Base-by-base conservation (phyloP, 768 basidiomycete species). In the Saitozyma sp. region DNA sequence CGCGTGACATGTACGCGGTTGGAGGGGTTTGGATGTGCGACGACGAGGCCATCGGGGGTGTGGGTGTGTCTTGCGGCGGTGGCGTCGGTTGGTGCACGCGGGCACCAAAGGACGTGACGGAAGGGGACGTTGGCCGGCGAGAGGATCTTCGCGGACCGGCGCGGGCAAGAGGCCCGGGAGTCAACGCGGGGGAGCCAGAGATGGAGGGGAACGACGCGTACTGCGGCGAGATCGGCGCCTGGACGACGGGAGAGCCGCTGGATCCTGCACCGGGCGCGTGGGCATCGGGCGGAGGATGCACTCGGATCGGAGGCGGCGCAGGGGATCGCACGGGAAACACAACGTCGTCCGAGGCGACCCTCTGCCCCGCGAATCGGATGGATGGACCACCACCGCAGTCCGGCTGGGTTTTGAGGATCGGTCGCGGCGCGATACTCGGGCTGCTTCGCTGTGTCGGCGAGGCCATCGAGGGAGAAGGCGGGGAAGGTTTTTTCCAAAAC, bases 21-120 rank as follows among this genome's bases (percentile, higher is more conserved):
- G 74, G 74, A 29, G 74, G 71, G 6, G 74, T 76, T 9, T 69
- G 70, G 54, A 75, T 63, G 56, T 73, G 71, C 14, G 64, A 63
- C 8, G 53, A 40, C 4, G 68, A 56, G 19, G 62, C 48, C 54
- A 68, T 63, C 2, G 66, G 68, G 8, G 71, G 68, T 7, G 68
- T 68, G 1, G 19, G 4, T 50, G 60, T 9, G 8, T 51, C n/a
- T 14, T 19, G 16, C 16, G 37, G 52, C 58, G 14, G 42, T 20
- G 40, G 40, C 52, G 60, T 8, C 19, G 41, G 49, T 19, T 29
- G n/a, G 57, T 17, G 56, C 29, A 66, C 55, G 8, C 73, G 49
- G 13, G 68, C 58, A 20, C 73, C 73, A 48, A 75, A 75, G 3
- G 73, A 71, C 20, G 66, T 55, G 2, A 66, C 37, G n/a, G 70